Evolutionary conservation across 2,329 filamentous ascomycete genomes (phyloP), one percentile per base, ranked within the genome.

Genomic region (Cladosporium velox): DNA sequence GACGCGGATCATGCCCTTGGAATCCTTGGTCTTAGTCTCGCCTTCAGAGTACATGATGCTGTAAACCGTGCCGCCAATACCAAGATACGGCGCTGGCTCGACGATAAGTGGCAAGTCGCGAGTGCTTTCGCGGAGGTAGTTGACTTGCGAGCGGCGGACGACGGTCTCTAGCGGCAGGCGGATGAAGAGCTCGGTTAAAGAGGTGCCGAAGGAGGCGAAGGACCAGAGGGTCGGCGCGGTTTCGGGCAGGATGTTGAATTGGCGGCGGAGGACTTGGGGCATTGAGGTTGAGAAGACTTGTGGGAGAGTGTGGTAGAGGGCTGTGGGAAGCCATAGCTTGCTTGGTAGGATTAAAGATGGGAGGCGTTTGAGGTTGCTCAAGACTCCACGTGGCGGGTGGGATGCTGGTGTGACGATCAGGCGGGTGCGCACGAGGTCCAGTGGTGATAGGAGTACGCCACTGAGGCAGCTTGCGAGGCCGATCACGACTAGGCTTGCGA

Each of bases 161-260:
- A 97, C 91, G 0, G 94, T 98, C 79, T 99, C 95, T 4, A 98
- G 83, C 0, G 95, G 95, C 14, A 98, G 87, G 74, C 94, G 93
- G 70, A 97, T 79, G 72, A 95, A 91, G 35, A 98, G 86, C 59
- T 96, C 93, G 2, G 88, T 84, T 0, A 89, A 88, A 2, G 91
- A 93, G 15, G 91, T 88, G 70, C 91, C 83, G 79, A 98, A 97
- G 63, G 91, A 91, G 74, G 88, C 88, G 55, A 97, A 76, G 24
- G 90, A 92, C 82, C 96, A 98, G 15, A 91, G 86, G 52, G 88
- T 88, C 0, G 95, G 93, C 6, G 92, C 92, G 34, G 90, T 81
- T 65, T 95, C 86, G 28, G 91, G 91, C 77, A 97, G 92, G 72
- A 98, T 89, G 69, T 89, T 85, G 70, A 97, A 87, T 67, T 91